These are phyloP conservation scores for Syncephalis plumigaleata DNA, from an alignment of 371 early-diverging fungal genomes.

Conservation along the genomic window DNA sequence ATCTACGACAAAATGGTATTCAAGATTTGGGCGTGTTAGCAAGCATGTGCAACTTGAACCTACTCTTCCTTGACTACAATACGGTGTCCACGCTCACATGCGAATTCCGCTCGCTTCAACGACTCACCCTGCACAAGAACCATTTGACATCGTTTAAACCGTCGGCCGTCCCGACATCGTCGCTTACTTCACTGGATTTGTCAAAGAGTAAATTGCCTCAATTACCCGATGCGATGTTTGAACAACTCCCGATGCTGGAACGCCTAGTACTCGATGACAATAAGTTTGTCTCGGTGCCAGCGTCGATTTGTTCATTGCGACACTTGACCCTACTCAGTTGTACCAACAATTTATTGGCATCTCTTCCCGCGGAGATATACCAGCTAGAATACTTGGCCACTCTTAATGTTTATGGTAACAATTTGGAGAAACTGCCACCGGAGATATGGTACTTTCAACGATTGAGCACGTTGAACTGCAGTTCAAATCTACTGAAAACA, in stretches of 20 bases:
- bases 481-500: slow-evolving; percentile 53
- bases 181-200: slow-evolving; percentile 34
- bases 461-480: slow-evolving; percentile 48
- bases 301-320: slow-evolving; percentile 29
- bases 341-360: slow-evolving; percentile 44
- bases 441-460: slow-evolving; percentile 73
- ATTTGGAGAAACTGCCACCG: slow-evolving; percentile 43
- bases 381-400: slow-evolving; percentile 23
- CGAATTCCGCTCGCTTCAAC: slow-evolving; percentile 18
- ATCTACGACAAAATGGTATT: slow-evolving; percentile 55
- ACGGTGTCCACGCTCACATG: slow-evolving; percentile 21
- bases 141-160: slow-evolving; percentile 28
- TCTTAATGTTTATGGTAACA: slow-evolving; percentile 54
- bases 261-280: slow-evolving; percentile 48
- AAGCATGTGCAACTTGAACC: slow-evolving; percentile 34
- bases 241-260: slow-evolving; percentile 29
- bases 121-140: slow-evolving; percentile 28
- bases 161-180: slow-evolving; percentile 2
- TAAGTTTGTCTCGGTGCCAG: slow-evolving; percentile 48
- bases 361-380: slow-evolving; percentile 40
- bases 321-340: slow-evolving; percentile 37
- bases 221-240: slow-evolving; percentile 40
- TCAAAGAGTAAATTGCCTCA: slow-evolving; percentile 52
- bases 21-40: slow-evolving; percentile 38
- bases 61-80: slow-evolving; percentile 52